A percentile compares a stretch with the other conserved stretches of the same genome.
phyloP scores from a whole-genome alignment of 148 eudicot genomes.

The Vaccinium corymbosum region DNA sequence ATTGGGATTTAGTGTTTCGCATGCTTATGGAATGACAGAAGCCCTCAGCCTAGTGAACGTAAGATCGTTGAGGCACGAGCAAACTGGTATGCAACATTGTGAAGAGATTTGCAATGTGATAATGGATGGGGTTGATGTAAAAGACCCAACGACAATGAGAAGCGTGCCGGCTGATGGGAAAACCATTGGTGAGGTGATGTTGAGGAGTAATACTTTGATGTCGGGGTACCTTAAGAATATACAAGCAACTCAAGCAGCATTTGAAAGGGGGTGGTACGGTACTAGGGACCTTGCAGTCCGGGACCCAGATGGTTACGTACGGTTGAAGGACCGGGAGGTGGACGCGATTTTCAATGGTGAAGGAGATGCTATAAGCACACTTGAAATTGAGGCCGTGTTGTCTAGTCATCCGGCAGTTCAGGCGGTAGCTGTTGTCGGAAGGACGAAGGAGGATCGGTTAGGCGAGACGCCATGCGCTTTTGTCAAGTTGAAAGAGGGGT shows the following conservation, averaged over 20 bases:
- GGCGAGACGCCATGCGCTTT: constrained; percentile 38
- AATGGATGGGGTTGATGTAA: constrained; percentile 37
- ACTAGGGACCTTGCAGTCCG: constrained; percentile 32
- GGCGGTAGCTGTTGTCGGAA: constrained; percentile 33
- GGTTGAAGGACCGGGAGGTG: constrained; percentile 28
- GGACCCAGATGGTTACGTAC: constrained; percentile 23
- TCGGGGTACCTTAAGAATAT: constrained; percentile 33
- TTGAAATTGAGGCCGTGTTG: constrained; percentile 32
- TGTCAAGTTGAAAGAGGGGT: constrained; percentile 30
- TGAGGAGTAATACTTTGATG: constrained; percentile 37
- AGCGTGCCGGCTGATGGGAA: constrained; percentile 36
- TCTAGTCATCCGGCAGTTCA: constrained; percentile 26
- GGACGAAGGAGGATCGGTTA: constrained; percentile 5
- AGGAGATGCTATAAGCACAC: constrained; percentile 27
- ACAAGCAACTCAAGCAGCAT: constrained; percentile 24
- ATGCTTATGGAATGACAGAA: constrained; percentile 44
- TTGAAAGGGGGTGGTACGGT: constrained; percentile 33
- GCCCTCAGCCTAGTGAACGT: constrained; percentile 27
- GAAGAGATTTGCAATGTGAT: constrained; percentile 20
- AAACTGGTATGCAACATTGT: not conserved
- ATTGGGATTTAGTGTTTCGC: constrained; percentile 25
- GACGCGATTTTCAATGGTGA: constrained; percentile 12
- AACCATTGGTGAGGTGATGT: constrained; percentile 37
- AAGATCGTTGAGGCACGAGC: not conserved
- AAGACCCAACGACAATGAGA: constrained; percentile 29